Evolutionary conservation across 192 early-diverging fungal species (phyloP).

Genomic region (Coemansia brasiliensis): DNA sequence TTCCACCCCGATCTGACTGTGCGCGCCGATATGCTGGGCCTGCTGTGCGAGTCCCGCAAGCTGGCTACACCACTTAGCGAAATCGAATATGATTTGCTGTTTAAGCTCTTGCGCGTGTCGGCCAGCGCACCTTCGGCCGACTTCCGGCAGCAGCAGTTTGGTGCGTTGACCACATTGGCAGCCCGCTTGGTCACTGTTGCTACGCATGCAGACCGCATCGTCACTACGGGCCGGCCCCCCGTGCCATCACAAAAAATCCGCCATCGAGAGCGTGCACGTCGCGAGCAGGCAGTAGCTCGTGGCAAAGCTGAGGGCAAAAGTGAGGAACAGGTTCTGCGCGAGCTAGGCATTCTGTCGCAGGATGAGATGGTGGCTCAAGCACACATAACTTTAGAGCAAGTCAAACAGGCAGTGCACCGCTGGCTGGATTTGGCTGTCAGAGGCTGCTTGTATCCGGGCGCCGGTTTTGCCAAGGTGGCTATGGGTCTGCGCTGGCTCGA

Average conservation of each 20-base stretch:
- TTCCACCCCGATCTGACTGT: conserved; percentile 70
- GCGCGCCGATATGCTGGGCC: conserved; percentile 74
- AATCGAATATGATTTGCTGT: conserved; percentile 66
- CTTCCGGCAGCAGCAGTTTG: conserved; percentile 75
- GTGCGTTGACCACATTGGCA: conserved; percentile 62
- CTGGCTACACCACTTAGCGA: conserved; percentile 60
- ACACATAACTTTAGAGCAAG: conserved; percentile 2
- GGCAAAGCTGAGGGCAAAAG: conserved; percentile 20
- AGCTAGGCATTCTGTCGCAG: conserved; percentile 33
- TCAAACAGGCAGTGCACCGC: conserved; percentile 18
- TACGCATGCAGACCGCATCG: conserved; percentile 39
- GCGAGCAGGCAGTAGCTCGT: conserved; percentile 22
- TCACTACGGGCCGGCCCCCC: conserved; percentile 29
- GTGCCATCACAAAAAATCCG: conserved; percentile 49
- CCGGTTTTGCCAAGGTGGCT: conserved; percentile 50
- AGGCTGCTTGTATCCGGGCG: conserved; percentile 51
- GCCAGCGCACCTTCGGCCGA: conserved; percentile 73
- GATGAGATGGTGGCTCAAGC: conserved; percentile 43
- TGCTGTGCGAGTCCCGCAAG: conserved; percentile 80
- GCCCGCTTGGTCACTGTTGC: conserved; percentile 56
- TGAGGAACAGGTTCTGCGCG: conserved; percentile 39
- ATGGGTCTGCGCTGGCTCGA: conserved; percentile 51
- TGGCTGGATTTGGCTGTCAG: conserved; percentile 52
- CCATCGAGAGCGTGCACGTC: conserved; percentile 37
- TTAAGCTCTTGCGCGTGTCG: conserved; percentile 68